phyloP scores from a whole-genome alignment of 78 protist species.

The Salpingoeca rosetta region DNA sequence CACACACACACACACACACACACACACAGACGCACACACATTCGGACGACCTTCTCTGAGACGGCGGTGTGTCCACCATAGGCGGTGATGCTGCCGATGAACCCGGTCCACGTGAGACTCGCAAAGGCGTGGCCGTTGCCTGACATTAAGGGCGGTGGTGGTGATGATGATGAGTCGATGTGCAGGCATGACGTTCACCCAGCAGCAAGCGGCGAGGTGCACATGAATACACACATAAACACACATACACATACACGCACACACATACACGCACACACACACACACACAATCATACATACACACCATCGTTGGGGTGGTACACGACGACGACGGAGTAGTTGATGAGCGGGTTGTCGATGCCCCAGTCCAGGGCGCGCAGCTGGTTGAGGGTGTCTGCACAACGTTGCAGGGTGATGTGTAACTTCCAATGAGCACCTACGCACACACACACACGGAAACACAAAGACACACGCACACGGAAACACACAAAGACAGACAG shows the following conservation, averaged over 20 bases:
- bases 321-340: slow-evolving; percentile 39
- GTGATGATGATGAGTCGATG: too few species aligned
- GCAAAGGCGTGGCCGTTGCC: slow-evolving; percentile 1
- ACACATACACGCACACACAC: slow-evolving; percentile 32
- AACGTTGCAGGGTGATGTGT: too few species aligned
- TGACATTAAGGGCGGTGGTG: too few species aligned
- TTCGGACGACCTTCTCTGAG: slow-evolving; percentile 30
- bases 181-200: not conserved
- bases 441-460: too few species aligned
- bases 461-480: too few species aligned
- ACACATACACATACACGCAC: slow-evolving; percentile 16
- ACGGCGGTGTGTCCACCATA: slow-evolving; percentile 25
- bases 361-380: slow-evolving; percentile 59
- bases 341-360: slow-evolving; percentile 30
- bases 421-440: too few species aligned
- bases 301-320: slow-evolving; percentile 47
- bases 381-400: slow-evolving; percentile 37
- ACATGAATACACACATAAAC: slow-evolving; percentile 15
- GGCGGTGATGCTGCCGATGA: slow-evolving; percentile 49
- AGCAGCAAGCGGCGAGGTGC: slow-evolving; percentile 16
- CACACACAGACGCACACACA: too few species aligned
- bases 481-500: too few species aligned
- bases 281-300: not conserved
- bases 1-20: too few species aligned
- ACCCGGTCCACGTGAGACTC: slow-evolving; percentile 15